phyloP scores from a whole-genome alignment of 2,329 filamentous ascomycete species.

The Aspergillus ibericus region DNA sequence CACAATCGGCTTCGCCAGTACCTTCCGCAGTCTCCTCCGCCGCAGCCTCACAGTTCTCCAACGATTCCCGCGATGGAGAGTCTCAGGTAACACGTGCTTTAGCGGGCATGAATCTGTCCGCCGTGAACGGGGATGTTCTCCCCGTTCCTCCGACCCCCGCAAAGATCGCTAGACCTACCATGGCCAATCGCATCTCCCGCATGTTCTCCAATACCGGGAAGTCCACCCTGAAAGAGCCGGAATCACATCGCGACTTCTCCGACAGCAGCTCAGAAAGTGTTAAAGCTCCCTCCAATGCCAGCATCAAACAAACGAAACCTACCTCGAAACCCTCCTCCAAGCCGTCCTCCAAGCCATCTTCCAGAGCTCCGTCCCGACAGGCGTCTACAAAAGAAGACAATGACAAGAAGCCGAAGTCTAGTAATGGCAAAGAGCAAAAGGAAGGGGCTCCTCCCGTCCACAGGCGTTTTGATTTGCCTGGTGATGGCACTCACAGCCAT shows the following conservation, averaged over 20 bases:
- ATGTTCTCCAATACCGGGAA: slow-evolving; percentile 49
- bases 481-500: slow-evolving; percentile 78
- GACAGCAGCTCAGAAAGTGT: slow-evolving; percentile 41
- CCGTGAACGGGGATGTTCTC: slow-evolving; percentile 36
- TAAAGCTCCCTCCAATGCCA: slow-evolving; percentile 33
- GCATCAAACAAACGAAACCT: slow-evolving; percentile 27
- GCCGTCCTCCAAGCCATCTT: slow-evolving; percentile 31
- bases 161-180: slow-evolving; percentile 42
- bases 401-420: slow-evolving; percentile 30
- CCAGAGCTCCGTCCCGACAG: slow-evolving; percentile 36
- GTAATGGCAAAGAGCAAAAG: slow-evolving; percentile 34
- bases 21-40: slow-evolving; percentile 47
- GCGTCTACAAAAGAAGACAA: slow-evolving; percentile 33
- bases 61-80: slow-evolving; percentile 40
- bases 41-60: slow-evolving; percentile 41
- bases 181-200: slow-evolving; percentile 47
- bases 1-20: slow-evolving; percentile 42
- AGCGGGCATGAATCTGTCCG: slow-evolving; percentile 45
- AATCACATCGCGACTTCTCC: slow-evolving; percentile 36
- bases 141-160: slow-evolving; percentile 29
- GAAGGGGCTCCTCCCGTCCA: slow-evolving; percentile 30
- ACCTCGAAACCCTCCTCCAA: slow-evolving; percentile 22
- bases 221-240: slow-evolving; percentile 32
- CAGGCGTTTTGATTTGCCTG: slow-evolving; percentile 58
- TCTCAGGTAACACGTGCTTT: slow-evolving; percentile 45